Percentiles rank a stretch among this genome's conserved stretches.
These are phyloP conservation scores for Kodamaea derodonti DNA, from an alignment of 1,139 yeast species.

Conservation along the genomic window DNA sequence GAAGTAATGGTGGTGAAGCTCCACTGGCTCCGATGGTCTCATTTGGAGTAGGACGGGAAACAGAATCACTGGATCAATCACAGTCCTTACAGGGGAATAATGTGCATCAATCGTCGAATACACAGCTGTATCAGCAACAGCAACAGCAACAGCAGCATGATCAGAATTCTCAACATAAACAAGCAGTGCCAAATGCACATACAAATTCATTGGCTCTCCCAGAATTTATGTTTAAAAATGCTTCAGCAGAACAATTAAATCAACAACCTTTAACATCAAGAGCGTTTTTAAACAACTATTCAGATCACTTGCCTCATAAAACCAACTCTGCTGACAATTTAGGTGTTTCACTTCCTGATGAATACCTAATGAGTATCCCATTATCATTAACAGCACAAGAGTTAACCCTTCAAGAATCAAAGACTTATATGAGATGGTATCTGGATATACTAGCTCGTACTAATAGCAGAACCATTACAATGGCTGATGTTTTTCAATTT, in stretches of 20 bases:
- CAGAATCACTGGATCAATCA: background rate
- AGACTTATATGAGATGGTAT: slow-evolving; percentile 77
- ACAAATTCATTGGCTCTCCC: background rate
- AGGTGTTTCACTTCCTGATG: slow-evolving; percentile 3
- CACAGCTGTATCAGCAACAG: no score
- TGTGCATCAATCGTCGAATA: background rate
- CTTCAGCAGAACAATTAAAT: slow-evolving; percentile 2
- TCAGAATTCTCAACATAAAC: background rate
- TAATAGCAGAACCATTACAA: slow-evolving; percentile 51
- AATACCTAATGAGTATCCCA: slow-evolving; percentile 36
- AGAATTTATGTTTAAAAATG: slow-evolving; percentile 1
- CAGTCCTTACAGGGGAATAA: background rate
- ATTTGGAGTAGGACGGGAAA: background rate
- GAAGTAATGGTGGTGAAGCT: background rate
- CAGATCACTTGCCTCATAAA: slow-evolving; percentile 2
- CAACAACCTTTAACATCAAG: slow-evolving; percentile 1
- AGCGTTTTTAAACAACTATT: background rate
- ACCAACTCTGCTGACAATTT: slow-evolving; percentile 8
- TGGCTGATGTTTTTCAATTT: slow-evolving; percentile 63
- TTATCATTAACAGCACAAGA: slow-evolving; percentile 60
- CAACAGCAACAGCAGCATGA: background rate
- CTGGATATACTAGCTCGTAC: slow-evolving; percentile 61
- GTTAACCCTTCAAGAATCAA: slow-evolving; percentile 59
- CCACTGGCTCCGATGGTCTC: slow-evolving; percentile 1
- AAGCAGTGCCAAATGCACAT: background rate